Conservation (phyloP, 2,329 filamentous ascomycete genomes). For the Cryphonectria carpinicola region DNA sequence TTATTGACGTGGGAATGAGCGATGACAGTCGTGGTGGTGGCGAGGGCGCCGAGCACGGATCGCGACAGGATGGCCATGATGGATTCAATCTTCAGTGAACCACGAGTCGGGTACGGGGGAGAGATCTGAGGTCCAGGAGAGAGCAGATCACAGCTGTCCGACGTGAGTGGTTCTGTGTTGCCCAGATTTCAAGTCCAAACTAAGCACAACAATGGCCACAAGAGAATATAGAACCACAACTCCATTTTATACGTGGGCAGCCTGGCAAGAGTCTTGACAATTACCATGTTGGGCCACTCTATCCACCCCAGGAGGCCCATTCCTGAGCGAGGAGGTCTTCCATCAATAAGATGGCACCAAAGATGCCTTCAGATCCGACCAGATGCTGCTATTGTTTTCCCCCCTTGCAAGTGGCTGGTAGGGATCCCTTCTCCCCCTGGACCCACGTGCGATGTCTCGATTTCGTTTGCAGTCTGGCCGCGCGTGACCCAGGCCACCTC, state of each 20-base stretch:
- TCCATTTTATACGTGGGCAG: background rate
- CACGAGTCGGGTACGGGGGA: background rate
- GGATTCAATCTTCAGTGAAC: background rate
- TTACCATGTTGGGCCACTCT: background rate
- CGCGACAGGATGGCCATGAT: slow-evolving; percentile 12
- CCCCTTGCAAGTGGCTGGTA: background rate
- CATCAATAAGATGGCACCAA: slow-evolving; percentile 5
- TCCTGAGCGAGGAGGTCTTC: background rate
- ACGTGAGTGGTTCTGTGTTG: background rate
- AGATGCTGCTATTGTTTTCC: background rate
- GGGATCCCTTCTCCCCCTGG: too few species aligned
- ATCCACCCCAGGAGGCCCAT: background rate
- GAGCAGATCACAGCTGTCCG: background rate
- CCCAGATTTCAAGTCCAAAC: background rate
- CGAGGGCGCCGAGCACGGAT: slow-evolving; percentile 5
- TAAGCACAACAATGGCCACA: background rate
- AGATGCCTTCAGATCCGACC: background rate
- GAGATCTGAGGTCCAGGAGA: background rate
- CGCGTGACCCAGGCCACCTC: background rate
- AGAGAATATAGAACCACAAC: background rate
- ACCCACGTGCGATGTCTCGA: background rate
- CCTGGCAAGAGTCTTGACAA: background rate
- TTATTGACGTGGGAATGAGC: slow-evolving; percentile 28
- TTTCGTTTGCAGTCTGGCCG: background rate
- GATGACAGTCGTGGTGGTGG: slow-evolving; percentile 8